Evolutionary conservation across 2,329 filamentous ascomycete species (phyloP).

Genomic region (Apiospora aurea): DNA sequence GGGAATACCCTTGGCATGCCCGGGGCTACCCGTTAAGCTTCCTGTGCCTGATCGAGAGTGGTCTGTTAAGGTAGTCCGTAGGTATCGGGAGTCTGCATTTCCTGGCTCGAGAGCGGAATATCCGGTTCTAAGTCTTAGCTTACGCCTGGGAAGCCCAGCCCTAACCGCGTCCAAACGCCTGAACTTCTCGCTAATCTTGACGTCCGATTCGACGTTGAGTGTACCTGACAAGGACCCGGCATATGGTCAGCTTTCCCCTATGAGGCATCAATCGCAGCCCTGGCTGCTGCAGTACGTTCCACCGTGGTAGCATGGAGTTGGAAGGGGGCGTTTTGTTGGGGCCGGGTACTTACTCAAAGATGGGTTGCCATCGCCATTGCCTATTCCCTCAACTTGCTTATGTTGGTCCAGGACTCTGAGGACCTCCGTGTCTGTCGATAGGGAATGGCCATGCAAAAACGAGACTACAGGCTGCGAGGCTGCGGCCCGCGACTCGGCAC

Average conservation of each 20-base stretch:
- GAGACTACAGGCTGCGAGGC: conserved; percentile 8
- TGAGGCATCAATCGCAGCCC: neutral
- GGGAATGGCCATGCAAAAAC: neutral
- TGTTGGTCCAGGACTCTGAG: conserved; percentile 12
- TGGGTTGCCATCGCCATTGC: neutral
- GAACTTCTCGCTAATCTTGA: conserved; percentile 37
- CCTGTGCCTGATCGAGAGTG: neutral
- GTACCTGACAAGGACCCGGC: conserved; percentile 29
- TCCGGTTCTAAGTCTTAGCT: neutral
- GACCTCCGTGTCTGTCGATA: conserved; percentile 18
- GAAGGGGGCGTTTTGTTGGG: neutral
- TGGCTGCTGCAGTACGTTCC: neutral
- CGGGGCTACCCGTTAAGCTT: neutral
- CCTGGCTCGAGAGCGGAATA: neutral
- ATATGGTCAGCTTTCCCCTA: neutral
- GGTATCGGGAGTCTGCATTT: neutral
- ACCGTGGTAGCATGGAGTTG: neutral
- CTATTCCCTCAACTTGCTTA: neutral
- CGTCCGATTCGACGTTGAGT: conserved; percentile 37
- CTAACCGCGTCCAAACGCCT: conserved; percentile 30
- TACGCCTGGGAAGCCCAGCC: neutral
- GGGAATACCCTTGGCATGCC: neutral
- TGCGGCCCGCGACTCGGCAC: neutral
- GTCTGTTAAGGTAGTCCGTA: neutral
- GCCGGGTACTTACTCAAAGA: neutral